These are phyloP conservation scores for Aaosphaeria pasadenensis DNA, from an alignment of 2,329 filamentous ascomycete genomes.

Conservation along the genomic window DNA sequence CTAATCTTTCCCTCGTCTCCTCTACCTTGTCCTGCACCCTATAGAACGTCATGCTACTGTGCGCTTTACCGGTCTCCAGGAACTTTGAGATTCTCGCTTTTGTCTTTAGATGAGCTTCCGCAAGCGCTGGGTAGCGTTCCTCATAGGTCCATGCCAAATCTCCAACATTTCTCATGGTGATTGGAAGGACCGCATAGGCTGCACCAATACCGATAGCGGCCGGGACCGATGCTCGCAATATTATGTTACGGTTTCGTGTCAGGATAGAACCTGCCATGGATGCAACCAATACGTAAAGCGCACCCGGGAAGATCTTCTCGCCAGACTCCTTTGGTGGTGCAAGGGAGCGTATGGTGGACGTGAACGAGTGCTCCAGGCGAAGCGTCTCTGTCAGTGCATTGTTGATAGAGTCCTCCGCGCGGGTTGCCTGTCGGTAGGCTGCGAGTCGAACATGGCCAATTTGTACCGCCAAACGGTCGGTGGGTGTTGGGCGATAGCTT, in stretches of 20 bases:
- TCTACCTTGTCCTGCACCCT: constrained; percentile 80
- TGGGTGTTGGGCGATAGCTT: constrained; percentile 65
- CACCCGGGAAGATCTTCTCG: constrained; percentile 85
- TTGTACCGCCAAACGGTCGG: constrained; percentile 81
- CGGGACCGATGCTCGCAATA: constrained; percentile 75
- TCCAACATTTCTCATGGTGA: constrained; percentile 86
- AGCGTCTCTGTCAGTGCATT: constrained; percentile 75
- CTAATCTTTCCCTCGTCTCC: constrained; percentile 70
- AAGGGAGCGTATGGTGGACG: constrained; percentile 81
- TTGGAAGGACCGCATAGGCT: constrained; percentile 79
- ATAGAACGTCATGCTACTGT: constrained; percentile 66
- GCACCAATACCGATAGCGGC: constrained; percentile 77
- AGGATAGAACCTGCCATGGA: constrained; percentile 95
- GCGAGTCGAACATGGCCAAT: constrained; percentile 78
- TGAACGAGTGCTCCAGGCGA: constrained; percentile 83
- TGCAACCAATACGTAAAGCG: constrained; percentile 88
- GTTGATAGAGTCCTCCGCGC: constrained; percentile 81
- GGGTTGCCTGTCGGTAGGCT: constrained; percentile 71
- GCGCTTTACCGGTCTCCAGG: constrained; percentile 70
- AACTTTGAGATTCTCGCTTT: constrained; percentile 68
- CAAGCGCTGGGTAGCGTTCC: constrained; percentile 78
- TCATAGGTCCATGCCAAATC: constrained; percentile 91
- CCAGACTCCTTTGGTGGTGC: constrained; percentile 81
- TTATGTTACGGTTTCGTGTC: constrained; percentile 79
- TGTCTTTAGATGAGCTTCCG: constrained; percentile 73